Evolutionary conservation across 1,139 yeast species (phyloP), one percentile per base, ranked within the genome.

Genomic region (Kodamaea derodonti): DNA sequence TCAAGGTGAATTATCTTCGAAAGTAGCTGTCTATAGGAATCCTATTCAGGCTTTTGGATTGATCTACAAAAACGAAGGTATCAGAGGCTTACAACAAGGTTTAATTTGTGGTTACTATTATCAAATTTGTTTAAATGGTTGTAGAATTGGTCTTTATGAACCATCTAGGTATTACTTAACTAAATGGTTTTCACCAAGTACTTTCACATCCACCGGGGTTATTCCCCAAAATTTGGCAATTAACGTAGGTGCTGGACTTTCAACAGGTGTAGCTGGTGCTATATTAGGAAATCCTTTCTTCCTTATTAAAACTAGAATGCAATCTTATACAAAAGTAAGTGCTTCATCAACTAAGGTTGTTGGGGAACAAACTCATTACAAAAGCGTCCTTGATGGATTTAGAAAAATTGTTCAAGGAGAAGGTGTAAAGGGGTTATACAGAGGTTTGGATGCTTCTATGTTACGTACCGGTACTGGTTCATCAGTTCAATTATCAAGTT

Each of bases 391-490:
- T 60, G 77, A 84, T 47, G 98, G 96, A 3, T 54, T 92, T 23
- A 49, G 60, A 11, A 68, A 78, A 23, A 78, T 92, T 28, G 78
- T 66, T 52, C 62, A 60, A 33, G 59, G 72, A 1, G 95, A 86
- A 51, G 97, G 97, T 3, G 32, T 87, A 41, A 63, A 59, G 36
- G 97, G 97, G 2, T 67, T 85, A 41, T 90, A 80, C 61, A 72
- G 95, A 43, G 98, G 98, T 43, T 87, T 88, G 3, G 95, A 87
- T 56, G 96, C 98, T 3, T 97, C 98, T 1, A 76, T 88, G 30
- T 64, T 92, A 43, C 76, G 98, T 60, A 92, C 98, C 1, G 96
- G 97, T 51, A 85, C 92, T 32, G 98, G 98, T 2, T 90, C 97
- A 9, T 75, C 95, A 24, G 97, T 88, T 20, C 98, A 92, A 65